These are phyloP conservation scores for Thalassiosira profunda DNA, from an alignment of 108 stramenopile genomes.

Conservation along the genomic window DNA sequence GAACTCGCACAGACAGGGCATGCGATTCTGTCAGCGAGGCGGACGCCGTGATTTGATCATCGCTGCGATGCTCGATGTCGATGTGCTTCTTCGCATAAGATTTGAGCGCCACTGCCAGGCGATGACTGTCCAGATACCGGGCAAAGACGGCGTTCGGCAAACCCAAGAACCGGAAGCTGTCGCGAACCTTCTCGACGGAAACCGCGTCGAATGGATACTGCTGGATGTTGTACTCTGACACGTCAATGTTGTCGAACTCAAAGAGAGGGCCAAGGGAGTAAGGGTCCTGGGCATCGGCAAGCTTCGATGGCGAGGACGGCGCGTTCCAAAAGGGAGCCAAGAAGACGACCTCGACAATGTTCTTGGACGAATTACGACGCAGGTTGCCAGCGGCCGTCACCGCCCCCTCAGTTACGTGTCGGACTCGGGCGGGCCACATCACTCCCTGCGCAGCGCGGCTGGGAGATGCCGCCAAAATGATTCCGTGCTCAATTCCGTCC, in stretches of 20 bases:
- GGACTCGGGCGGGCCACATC: slow-evolving; percentile 87
- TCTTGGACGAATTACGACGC: slow-evolving; percentile 55
- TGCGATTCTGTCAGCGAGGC: slow-evolving; percentile 85
- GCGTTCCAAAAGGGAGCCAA: slow-evolving; percentile 86
- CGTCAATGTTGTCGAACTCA: slow-evolving; percentile 78
- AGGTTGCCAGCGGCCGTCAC: slow-evolving; percentile 14
- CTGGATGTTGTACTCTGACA: slow-evolving; percentile 66
- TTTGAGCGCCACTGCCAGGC: slow-evolving; percentile 80
- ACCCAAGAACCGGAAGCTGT: slow-evolving; percentile 68
- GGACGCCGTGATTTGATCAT: slow-evolving; percentile 51
- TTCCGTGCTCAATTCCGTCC: slow-evolving; percentile 83
- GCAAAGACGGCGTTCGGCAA: slow-evolving; percentile 78
- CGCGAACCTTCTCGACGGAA: slow-evolving; percentile 66
- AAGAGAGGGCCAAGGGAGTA: slow-evolving; percentile 51
- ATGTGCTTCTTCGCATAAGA: slow-evolving; percentile 68
- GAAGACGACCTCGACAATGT: slow-evolving; percentile 74
- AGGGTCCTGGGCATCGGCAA: slow-evolving; percentile 16
- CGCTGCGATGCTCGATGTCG: slow-evolving; percentile 28
- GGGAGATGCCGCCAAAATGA: slow-evolving; percentile 73
- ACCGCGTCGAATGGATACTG: slow-evolving; percentile 74
- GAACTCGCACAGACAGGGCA: slow-evolving; percentile 62
- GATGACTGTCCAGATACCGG: slow-evolving; percentile 80
- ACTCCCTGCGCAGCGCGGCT: slow-evolving; percentile 67
- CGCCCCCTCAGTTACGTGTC: slow-evolving; percentile 74
- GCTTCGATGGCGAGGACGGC: slow-evolving; percentile 18